These are phyloP conservation scores for Penicillium sp. DNA, from an alignment of 2,329 filamentous ascomycete species.

Conservation along the genomic window DNA sequence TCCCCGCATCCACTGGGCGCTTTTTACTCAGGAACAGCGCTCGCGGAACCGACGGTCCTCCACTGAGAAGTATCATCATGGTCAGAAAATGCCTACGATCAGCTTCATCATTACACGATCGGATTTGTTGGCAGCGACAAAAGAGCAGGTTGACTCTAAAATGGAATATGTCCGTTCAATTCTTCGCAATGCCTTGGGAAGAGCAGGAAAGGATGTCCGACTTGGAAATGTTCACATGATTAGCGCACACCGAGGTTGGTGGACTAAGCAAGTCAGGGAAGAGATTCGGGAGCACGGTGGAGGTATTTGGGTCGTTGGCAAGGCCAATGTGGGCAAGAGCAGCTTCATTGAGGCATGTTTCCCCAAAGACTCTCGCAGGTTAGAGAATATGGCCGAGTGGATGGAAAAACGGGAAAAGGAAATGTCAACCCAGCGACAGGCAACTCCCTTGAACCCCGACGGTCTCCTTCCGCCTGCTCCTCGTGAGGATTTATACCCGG, in stretches of 20 bases:
- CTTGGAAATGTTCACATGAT: constrained; percentile 85
- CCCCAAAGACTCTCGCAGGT: constrained; percentile 66
- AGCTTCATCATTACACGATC: constrained; percentile 90
- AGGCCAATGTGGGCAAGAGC: constrained; percentile 96
- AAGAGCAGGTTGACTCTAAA: constrained; percentile 78
- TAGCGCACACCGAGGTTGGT: constrained; percentile 84
- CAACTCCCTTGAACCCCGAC: constrained; percentile 27
- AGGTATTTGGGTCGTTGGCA: constrained; percentile 95
- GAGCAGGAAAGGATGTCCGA: constrained; percentile 68
- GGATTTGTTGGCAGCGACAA: constrained; percentile 80
- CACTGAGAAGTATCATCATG: constrained; percentile 63
- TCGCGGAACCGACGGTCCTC: constrained; percentile 78
- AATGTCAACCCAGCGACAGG: constrained; percentile 13
- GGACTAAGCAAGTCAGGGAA: constrained; percentile 83
- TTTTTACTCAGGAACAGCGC: constrained; percentile 72
- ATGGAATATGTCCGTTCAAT: constrained; percentile 83
- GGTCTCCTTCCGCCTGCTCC: constrained; percentile 75
- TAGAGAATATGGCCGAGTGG: constrained; percentile 37
- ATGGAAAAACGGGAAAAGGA: constrained; percentile 28
- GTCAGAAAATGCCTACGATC: constrained; percentile 73
- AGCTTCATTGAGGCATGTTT: constrained; percentile 85
- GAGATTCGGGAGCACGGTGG: constrained; percentile 82
- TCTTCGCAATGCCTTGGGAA: constrained; percentile 73
- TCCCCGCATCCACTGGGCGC: constrained; percentile 69
- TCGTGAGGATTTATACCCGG: constrained; percentile 71